Evolutionary conservation across 1,284 basidiomycete species (phyloP).

Genomic region (Apiotrichum mycotoxinovorans): DNA sequence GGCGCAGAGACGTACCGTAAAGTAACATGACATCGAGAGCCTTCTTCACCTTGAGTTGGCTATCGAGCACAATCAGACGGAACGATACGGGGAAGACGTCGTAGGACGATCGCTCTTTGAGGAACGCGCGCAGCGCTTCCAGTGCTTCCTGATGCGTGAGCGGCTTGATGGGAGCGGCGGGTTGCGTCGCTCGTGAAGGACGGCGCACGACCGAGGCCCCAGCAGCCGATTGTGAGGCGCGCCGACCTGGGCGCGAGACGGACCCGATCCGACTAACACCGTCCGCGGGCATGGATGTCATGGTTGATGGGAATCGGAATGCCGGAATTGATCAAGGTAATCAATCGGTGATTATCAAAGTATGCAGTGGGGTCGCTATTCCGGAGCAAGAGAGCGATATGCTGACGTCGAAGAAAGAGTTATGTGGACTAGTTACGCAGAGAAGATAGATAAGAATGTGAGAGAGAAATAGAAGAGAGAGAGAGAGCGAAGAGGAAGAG

Average conservation of each 20-base stretch:
- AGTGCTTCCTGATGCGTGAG: slow-evolving; percentile 67
- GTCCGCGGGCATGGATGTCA: slow-evolving; percentile 9
- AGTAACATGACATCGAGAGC: slow-evolving; percentile 82
- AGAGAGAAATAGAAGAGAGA: too few species aligned
- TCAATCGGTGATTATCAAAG: too few species aligned
- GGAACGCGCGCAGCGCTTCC: slow-evolving; percentile 71
- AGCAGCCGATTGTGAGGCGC: slow-evolving; percentile 15
- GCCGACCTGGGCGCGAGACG: slow-evolving; percentile 13
- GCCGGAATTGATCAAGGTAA: neutral
- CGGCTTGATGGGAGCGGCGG: slow-evolving; percentile 27
- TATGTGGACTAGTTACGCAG: too few species aligned
- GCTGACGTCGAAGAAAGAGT: too few species aligned
- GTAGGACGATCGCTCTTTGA: slow-evolving; percentile 81
- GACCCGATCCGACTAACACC: slow-evolving; percentile 14
- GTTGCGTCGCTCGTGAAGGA: slow-evolving; percentile 42
- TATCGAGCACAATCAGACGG: slow-evolving; percentile 92
- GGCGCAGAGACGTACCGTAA: slow-evolving; percentile 63
- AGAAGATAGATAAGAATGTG: too few species aligned
- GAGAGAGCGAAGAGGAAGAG: too few species aligned
- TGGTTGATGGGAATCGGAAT: neutral
- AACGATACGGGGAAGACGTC: slow-evolving; percentile 96
- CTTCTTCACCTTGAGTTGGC: slow-evolving; percentile 87
- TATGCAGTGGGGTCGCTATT: too few species aligned
- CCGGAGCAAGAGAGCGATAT: too few species aligned
- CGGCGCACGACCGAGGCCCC: slow-evolving; percentile 27